A percentile compares a stretch with the other conserved stretches of the same genome.
Evolutionary conservation across 2,329 filamentous ascomycete genomes (phyloP).

Genomic region (Periconia digitata): DNA sequence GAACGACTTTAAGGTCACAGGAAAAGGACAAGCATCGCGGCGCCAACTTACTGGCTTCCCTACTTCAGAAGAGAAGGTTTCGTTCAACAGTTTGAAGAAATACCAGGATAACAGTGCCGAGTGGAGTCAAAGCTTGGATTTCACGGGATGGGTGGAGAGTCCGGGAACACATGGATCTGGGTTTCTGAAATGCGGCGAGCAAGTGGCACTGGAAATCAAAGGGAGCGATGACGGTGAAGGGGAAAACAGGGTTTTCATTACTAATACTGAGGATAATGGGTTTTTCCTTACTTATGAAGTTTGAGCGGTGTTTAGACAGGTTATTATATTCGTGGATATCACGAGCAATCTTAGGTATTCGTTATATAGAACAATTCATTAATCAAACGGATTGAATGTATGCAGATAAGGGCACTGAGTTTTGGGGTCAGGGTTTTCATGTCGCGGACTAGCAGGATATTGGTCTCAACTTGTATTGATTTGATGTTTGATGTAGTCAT

Average conservation of each 20-base stretch:
- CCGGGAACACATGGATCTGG: background rate
- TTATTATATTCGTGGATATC: too few species aligned
- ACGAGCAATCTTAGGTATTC: too few species aligned
- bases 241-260: background rate
- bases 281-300: background rate
- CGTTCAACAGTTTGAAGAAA: background rate
- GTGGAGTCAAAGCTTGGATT: background rate
- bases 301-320: too few species aligned
- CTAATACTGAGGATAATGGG: background rate
- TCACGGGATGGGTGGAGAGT: background rate
- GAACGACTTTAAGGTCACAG: conserved; percentile 2
- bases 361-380: too few species aligned
- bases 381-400: too few species aligned
- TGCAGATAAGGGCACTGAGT: too few species aligned
- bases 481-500: too few species aligned
- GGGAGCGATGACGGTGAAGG: background rate
- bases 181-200: background rate
- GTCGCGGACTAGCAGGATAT: too few species aligned
- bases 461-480: too few species aligned
- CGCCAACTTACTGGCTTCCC: conserved; percentile 8
- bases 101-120: background rate
- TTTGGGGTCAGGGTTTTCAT: too few species aligned
- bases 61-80: background rate
- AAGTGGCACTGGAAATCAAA: background rate
- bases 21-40: background rate